Base-by-base conservation (phyloP, 2,329 filamentous ascomycete genomes). In the Chaetothyriales sp. region DNA sequence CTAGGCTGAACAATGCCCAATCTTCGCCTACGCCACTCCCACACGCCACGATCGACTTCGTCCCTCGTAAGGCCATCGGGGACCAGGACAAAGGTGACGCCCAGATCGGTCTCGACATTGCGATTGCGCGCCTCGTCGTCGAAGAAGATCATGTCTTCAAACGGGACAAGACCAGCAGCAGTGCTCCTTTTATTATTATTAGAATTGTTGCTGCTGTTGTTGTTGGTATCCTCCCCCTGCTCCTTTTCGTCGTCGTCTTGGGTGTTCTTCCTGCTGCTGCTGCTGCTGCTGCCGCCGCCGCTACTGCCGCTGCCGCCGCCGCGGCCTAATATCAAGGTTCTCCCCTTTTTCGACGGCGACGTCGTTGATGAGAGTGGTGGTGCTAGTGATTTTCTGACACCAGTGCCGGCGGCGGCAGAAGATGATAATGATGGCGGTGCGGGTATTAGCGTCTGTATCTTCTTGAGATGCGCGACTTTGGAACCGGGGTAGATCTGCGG, bases 61-160 rank as follows among this genome's bases (percentile, higher is more conserved):
- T 73, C 74, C 69, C 80, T 83, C 1, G 77, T 82, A 50, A 95
- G 80, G 0, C 89, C 89, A 65, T 94, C 83, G 51, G 78, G 72
- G 0, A 97, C 83, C 48, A 95, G 70, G 64, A 81, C 81, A 80
- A 97, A 94, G 0, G 85, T 86, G 2, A 94, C 85, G 0, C 89
- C 89, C 48, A 95, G 63, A 46, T 76, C 72, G 1, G 65, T 69
- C 68, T 84, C 80, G 0, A 94, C 90, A 64, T 95, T 89, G 53
- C 80, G 75, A 64, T 97, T 97, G 55, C 90, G 72, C 49, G 76
- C 75, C 76, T 97, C 90, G 61, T 97, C 90, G 61, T 97, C 90
- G 60, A 97, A 97, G 67, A 97, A 97, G 33, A 97, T 66, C 83
- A 97, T 94, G 47, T 95, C 87, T 57, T 84, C 77, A 63, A 80